phyloP scores from a whole-genome alignment of 495 filamentous ascomycete species.

The Sordaria brevicollis region DNA sequence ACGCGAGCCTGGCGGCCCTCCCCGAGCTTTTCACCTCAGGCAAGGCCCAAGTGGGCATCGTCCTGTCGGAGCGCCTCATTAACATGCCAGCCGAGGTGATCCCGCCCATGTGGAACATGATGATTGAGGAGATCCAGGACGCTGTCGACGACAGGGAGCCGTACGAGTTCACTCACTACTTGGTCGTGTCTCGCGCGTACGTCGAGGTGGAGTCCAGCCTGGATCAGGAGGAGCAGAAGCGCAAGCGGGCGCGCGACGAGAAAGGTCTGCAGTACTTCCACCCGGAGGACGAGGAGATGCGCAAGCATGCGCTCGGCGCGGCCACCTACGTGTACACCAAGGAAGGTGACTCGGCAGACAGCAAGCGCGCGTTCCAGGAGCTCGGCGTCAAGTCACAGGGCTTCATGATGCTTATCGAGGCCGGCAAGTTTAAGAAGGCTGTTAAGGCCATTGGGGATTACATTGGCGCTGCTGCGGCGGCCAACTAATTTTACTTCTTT shows the following conservation, averaged over 20 bases:
- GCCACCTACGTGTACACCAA: conserved; percentile 68
- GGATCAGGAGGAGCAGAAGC: conserved; percentile 56
- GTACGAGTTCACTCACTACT: conserved; percentile 86
- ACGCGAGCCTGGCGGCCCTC: conserved; percentile 43
- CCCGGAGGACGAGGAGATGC: conserved; percentile 87
- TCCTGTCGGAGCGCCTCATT: conserved; percentile 84
- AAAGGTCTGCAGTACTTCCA: conserved; percentile 73
- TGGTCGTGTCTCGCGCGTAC: conserved; percentile 85
- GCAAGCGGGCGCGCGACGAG: conserved; percentile 64
- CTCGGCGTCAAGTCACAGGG: conserved; percentile 77
- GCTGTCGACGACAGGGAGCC: conserved; percentile 87
- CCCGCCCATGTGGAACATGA: conserved; percentile 94
- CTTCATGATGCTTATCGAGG: conserved; percentile 69
- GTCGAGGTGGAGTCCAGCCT: conserved; percentile 74
- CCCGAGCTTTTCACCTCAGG: conserved; percentile 43
- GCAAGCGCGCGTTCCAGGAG: conserved; percentile 90
- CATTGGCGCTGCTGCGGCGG: conserved; percentile 38
- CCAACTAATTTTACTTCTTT: background rate
- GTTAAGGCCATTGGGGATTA: conserved; percentile 64
- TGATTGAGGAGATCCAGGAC: conserved; percentile 83
- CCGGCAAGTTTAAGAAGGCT: conserved; percentile 52
- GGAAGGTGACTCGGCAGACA: conserved; percentile 73
- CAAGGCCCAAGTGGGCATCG: conserved; percentile 58
- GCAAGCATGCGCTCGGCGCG: conserved; percentile 55
- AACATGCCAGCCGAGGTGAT: conserved; percentile 89